Conservation (phyloP, 2,329 filamentous ascomycete species). For the Trichoderma sp. region DNA sequence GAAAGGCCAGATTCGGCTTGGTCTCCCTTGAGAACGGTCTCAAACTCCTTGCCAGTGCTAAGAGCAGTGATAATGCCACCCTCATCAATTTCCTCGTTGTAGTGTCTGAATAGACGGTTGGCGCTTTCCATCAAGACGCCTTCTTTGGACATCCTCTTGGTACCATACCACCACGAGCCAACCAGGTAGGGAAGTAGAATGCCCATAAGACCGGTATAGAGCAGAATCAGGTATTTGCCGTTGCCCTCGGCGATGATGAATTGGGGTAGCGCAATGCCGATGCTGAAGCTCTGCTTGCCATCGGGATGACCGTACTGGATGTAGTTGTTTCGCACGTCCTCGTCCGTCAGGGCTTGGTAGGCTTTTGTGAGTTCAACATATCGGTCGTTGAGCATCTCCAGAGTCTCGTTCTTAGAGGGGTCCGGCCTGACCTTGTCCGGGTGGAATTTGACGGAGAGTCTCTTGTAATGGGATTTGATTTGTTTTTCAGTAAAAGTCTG, state of each 20-base stretch:
- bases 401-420: constrained; percentile 82
- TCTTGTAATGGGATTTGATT: constrained; percentile 90
- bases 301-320: constrained; percentile 95
- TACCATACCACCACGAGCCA: constrained; percentile 98
- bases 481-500: constrained; percentile 82
- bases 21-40: constrained; percentile 71
- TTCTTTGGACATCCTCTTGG: constrained; percentile 89
- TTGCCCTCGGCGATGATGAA: constrained; percentile 92
- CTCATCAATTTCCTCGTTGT: constrained; percentile 79
- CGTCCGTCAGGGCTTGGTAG: constrained; percentile 96
- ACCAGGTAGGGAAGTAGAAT: constrained; percentile 91
- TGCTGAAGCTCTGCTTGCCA: constrained; percentile 97
- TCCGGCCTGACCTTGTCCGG: constrained; percentile 91
- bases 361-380: constrained; percentile 97
- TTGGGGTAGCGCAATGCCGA: constrained; percentile 92
- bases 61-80: constrained; percentile 78
- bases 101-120: constrained; percentile 92
- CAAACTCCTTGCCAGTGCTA: constrained; percentile 84
- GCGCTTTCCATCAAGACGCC: constrained; percentile 90
- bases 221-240: constrained; percentile 89
- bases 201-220: constrained; percentile 86
- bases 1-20: constrained; percentile 79
- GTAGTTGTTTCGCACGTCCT: constrained; percentile 96
- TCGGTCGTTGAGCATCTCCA: constrained; percentile 78
- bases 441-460: constrained; percentile 81